Base-by-base conservation (phyloP, 139 green algal species). In the Nannochloris sp. region DNA sequence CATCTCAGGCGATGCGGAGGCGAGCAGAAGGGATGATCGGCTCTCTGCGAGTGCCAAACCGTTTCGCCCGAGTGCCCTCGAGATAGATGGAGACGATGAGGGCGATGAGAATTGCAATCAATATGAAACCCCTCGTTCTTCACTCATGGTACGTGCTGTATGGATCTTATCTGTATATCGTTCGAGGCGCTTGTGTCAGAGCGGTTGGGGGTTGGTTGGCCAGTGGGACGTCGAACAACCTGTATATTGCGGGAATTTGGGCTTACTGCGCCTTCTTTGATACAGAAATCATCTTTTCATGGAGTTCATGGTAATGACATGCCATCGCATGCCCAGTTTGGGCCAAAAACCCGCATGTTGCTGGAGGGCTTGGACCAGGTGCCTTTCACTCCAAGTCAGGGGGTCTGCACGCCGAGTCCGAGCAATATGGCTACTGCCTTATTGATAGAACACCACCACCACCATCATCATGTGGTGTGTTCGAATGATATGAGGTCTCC, bases 311-410 rank as follows among this genome's bases (percentile, higher is more conserved):
- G 33, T 40, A 40, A 40, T 8, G 33, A 40, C 2, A 40, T 40
- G 33, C 33, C 33, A 40, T 40, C 33, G 33, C 33, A 40, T 40
- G 33, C 33, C 33, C 33, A 40, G 33, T 40, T 40, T 40, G 23
- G 63, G 65, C 33, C 28, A 43, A 20, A 57, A 36, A 68, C 65
- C 40, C 53, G 58, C 45, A 56, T 25, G 17, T 20, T 50, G n/a
- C 28, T 63, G 45, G 67, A 65, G 33, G 8, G 45, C 44, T 72
- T 56, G 12, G 36, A 12, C 5, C 48, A 23, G 28, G 75, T 82
- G 16, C 67, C 72, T 12, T 82, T 82, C 62, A 82, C 75, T 2
- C 75, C 75, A 5, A 74, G 56, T 5, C 72, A 81, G 57, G 75
- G 75, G 3, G 63, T 82, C 37, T 77, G 75, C 31, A 80, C 75